A percentile compares a stretch with the other conserved stretches of the same genome.
Evolutionary conservation across 2,329 filamentous ascomycete species (phyloP).

Genomic region (Diaporthe longicolla): DNA sequence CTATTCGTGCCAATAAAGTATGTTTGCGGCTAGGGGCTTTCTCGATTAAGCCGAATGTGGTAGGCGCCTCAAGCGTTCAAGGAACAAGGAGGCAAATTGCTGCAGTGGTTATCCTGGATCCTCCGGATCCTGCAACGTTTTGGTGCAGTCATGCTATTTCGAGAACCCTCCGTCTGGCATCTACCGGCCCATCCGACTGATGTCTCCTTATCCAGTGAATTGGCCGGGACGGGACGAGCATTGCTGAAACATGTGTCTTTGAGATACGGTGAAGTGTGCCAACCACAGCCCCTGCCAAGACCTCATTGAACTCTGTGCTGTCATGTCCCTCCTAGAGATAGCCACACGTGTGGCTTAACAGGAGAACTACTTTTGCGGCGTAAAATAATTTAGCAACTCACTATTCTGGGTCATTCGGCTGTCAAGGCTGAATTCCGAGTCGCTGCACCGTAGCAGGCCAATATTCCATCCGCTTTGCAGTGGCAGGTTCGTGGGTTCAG

Average conservation of each 20-base stretch:
- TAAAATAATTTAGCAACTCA: background rate
- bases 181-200: conserved; percentile 7
- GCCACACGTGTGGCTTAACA: conserved; percentile 6
- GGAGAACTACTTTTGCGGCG: background rate
- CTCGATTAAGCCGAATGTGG: conserved; percentile 3
- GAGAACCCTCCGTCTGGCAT: background rate
- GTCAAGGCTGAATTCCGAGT: too few relatives aligned
- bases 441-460: background rate
- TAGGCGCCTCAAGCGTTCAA: background rate
- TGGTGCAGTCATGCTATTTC: conserved; percentile 3
- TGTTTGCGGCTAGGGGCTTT: conserved; percentile 7
- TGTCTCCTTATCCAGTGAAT: background rate
- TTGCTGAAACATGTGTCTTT: conserved; percentile 15
- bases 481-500: background rate
- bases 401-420: background rate
- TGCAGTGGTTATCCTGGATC: conserved; percentile 10
- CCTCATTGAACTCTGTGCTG: conserved; percentile 1
- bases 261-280: background rate
- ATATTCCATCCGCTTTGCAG: background rate
- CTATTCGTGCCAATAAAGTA: conserved; percentile 19
- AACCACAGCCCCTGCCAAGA: conserved; percentile 26
- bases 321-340: background rate
- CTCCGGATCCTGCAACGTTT: conserved; percentile 15
- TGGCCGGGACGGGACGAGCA: conserved; percentile 15
- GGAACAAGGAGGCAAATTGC: conserved; percentile 2